Evolutionary conservation across 2,329 filamentous ascomycete genomes (phyloP), one percentile per base, ranked within the genome.

Genomic region (Claviceps sp.): DNA sequence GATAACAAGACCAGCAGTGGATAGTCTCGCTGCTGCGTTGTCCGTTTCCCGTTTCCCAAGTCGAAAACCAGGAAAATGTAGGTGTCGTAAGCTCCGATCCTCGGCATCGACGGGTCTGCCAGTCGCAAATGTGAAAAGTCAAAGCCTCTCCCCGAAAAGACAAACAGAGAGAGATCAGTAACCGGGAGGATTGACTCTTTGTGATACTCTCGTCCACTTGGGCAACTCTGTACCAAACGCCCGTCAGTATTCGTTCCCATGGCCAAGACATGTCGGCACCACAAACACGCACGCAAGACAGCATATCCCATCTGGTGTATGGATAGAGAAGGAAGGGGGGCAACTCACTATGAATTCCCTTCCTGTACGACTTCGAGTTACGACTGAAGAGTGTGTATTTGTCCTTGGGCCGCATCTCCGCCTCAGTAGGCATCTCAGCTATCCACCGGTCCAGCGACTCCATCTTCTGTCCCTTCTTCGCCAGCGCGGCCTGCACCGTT

Each of bases 331-430:
- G 20, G 11, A 18, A 9, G 2, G 13, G 11, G 9, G 8, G 40
- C 11, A 30, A 58, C 88, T 62, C 78, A 95, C 90, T 97, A 72
- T 97, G 91, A 68, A 98, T 90, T 52, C 89, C 88, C 81, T 98
- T 98, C 66, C 93, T 78, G 69, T 97, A 98, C 62, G 81, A 84
- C 81, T 90, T 95, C 67, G 86, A 89, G 71, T 97, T 96, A 61
- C 90, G 84, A 70, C 95, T 91, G 70, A 97, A 98, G 63, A 98
- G 85, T 30, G 88, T 95, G 73, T 98, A 98, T 73, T 98, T 98
- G 73, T 98, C 93, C 70, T 81, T 85, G 47, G 93, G 85, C 67
- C 95, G 67, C 93, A 98, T 98, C 76, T 97, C 89, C 63, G 82
- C 78, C 76, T 98, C 93, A 26, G 82, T 86, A 22, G 93, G 93